Conservation (phyloP, 345 rosid species). For the Kandelia obovata region DNA sequence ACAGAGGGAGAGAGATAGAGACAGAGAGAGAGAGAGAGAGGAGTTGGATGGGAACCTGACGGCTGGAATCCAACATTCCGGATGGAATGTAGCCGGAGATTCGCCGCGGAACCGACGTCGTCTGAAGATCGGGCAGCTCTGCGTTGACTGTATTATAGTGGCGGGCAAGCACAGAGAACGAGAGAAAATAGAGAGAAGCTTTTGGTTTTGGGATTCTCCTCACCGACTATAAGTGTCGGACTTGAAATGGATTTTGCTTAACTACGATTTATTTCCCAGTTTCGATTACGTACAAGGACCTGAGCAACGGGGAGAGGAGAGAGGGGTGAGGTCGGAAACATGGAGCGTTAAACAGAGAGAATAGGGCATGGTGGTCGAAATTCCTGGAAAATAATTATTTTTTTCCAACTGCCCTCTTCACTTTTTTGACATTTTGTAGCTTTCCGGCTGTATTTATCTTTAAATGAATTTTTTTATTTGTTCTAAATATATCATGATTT, state of each 20-base stretch:
- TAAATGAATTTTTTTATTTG: no score
- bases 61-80: constrained; percentile 26
- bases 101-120: background rate
- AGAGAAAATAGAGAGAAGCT: constrained; percentile 16
- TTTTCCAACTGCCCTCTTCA: no score
- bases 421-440: no score
- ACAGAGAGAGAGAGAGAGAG: background rate
- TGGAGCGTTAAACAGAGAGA: background rate
- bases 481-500: no score
- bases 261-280: constrained; percentile 34
- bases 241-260: constrained; percentile 37
- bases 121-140: background rate
- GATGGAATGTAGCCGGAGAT: constrained; percentile 19
- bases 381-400: no score
- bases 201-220: background rate
- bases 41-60: constrained; percentile 9
- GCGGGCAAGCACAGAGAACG: background rate
- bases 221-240: constrained; percentile 43
- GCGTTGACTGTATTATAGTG: background rate
- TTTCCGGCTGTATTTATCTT: no score
- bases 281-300: constrained; percentile 32
- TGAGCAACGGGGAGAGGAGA: background rate
- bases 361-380: no score
- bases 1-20: background rate
- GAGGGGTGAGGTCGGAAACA: background rate